Base-by-base conservation (phyloP, 257 asterid genomes). In the Eustoma russellianum region DNA sequence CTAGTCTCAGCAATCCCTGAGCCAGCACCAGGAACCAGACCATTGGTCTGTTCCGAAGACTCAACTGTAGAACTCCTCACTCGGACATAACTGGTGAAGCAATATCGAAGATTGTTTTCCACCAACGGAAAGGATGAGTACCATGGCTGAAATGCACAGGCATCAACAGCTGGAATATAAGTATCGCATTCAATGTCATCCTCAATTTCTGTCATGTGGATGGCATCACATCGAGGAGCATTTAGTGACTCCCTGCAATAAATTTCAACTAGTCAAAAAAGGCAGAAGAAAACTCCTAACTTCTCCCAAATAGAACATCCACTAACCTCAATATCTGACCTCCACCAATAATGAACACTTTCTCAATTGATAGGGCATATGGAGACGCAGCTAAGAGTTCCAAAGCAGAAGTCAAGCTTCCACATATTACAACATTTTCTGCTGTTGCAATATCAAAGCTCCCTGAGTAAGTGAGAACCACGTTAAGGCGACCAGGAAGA, bases 401-500 rank as follows among this genome's bases (percentile, higher is more conserved):
- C 59, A 92, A 56, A 62, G 97, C 95, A 57, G 86, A 79, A 24
- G 60, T 63, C 56, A 92, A 6, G 62, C 97, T 85, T 52, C 74
- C 82, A 55, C 93, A 79, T 10, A 53, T 72, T 49, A 92, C 58
- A 62, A 88, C 95, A 70, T 83, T 74, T 69, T 79, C 92, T 10
- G 74, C 66, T 56, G 77, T 68, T 47, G 83, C 73, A 73, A 65
- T 66, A 30, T 65, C 78, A 52, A 69, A 66, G 58, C 74, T 73
- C 60, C 79, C 93, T 14, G 96, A 80, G 54, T 85, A 93, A 40
- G 91, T 80, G 57, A 92, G 78, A 61, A 92, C 91, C 17, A 92
- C 88, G 66, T 92, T 92, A 64, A 92, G 95, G 52, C 98, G 87
- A 54, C 94, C 93, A 46, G 94, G 91, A 60, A 87, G 80, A 38